Evolutionary conservation across 1,284 basidiomycete species (phyloP), one percentile per base, ranked within the genome.

Genomic region (Ceratobasidium sp.): DNA sequence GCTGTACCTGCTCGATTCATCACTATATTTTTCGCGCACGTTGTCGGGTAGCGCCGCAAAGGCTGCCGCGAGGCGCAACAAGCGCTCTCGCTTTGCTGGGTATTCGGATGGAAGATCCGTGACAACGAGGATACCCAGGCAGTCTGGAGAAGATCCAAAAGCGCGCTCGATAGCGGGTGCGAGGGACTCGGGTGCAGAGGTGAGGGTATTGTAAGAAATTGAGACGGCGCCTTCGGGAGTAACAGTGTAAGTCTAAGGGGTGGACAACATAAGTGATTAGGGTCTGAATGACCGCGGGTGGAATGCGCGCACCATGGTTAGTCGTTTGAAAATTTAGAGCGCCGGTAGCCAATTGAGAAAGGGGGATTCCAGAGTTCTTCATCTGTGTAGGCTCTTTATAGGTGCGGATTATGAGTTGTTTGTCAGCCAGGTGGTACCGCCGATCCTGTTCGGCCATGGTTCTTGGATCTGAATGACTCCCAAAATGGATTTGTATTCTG

Each of bases 101-200:
- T 94, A 98, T 56, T 85, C 84, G 4, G 82, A 76, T 0, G 96
- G 96, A 40, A 98, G 86, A 84, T 96, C 95, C 62, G 89, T 89
- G 77, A 97, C 87, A 61, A 97, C 83, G 77, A 97, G 88, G 76
- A 96, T 91, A 4, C 95, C 95, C 57, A 97, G 85, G 73, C 90
- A 92, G 76, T 90, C 87, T 11, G 91, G 87, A 77, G 89, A 86
- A 2, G 92, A 93, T 29, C 95, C 95, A 81, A 97, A 95, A 0
- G 94, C 95, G 78, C 89, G 87, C 80, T 92, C 90, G 91, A 84
- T 80, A 15, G 90, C 87, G 46, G 85, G 80, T 43, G 86, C 84
- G 29, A 95, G 84, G 17, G 89, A 87, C 17, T 86, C 82, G 2
- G 94, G 92, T 0, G 88, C 85, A 13, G 88, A 86, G 25, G 89